Percentiles rank a stretch among this genome's conserved stretches.
These are phyloP conservation scores for Chalaropsis ovoidea DNA, from an alignment of 2,329 filamentous ascomycete genomes.

Conservation along the genomic window DNA sequence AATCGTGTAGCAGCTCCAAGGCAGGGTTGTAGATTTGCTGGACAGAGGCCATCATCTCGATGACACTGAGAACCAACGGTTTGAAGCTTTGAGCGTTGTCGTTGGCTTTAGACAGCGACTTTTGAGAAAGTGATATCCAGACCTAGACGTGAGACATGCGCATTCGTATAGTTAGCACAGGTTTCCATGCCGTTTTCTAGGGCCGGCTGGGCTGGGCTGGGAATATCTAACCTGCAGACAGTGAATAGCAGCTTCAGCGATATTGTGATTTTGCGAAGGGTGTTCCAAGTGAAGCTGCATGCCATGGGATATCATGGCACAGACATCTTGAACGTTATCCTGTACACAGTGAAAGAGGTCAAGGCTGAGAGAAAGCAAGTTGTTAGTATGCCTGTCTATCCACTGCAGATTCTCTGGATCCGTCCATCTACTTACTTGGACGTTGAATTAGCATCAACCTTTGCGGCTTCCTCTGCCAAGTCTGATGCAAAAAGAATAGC, in stretches of 20 bases:
- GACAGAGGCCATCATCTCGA: constrained; percentile 41
- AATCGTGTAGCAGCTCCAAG: constrained; percentile 55
- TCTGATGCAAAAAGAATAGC: constrained; percentile 25
- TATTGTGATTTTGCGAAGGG: constrained; percentile 29
- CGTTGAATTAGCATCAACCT: constrained; percentile 52
- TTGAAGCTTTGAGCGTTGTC: constrained; percentile 30
- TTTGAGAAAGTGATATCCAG: constrained; percentile 28
- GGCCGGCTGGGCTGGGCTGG: constrained; percentile 26
- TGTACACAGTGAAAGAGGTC: constrained; percentile 36
- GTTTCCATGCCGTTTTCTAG: neutral
- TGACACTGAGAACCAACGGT: constrained; percentile 48
- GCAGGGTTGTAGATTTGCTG: constrained; percentile 50
- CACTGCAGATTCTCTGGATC: neutral
- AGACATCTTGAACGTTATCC: constrained; percentile 36
- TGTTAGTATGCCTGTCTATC: constrained; percentile 27
- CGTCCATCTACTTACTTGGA: constrained; percentile 40
- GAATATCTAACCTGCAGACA: constrained; percentile 47
- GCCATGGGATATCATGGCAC: constrained; percentile 35
- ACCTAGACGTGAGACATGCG: neutral
- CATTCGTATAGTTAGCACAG: constrained; percentile 25
- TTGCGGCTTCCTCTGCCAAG: constrained; percentile 57
- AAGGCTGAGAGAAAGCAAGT: constrained; percentile 30
- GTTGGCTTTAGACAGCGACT: constrained; percentile 15
- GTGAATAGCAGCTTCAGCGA: constrained; percentile 47
- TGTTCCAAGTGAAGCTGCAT: constrained; percentile 30